Base-by-base conservation (phyloP, 2,329 filamentous ascomycete species). In the Cryphonectria nitschkei region DNA sequence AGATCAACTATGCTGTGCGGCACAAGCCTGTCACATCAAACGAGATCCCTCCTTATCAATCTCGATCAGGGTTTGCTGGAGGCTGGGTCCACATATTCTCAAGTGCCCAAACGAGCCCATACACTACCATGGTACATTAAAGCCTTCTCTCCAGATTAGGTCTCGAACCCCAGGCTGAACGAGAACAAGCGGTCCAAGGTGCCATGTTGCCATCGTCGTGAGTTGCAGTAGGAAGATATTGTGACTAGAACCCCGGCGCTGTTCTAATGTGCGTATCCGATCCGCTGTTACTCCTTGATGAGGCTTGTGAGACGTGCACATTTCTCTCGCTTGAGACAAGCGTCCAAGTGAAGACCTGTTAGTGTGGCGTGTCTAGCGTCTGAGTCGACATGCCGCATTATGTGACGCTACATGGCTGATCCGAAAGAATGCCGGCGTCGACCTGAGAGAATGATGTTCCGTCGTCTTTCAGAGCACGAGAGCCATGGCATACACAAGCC, bases 261-360 rank as follows among this genome's bases (percentile, higher is more conserved):
- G 39, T 69, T 50, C 37, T 69, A 65, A 67, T 70, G 68, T 72
- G 65, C 19, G 39, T 68, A 70, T 70, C 68, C 68, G 70, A 72
- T 70, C 64, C 64, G 64, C 70, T 60, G 68, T 72, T 72, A 56
- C 70, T 68, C 64, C 64, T 56, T 70, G 60, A 65, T 70, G 68
- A 69, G 64, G 70, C 64, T 67, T 65, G 70, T 70, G 68, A 62
- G 69, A 70, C 66, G 65, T 62, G 65, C 62, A 64, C 68, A 68
- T 64, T 65, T 56, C 68, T 14, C 58, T 58, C 29, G 32, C 70
- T 65, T 65, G 70, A 72, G 70, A 70, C 68, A 72, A 56, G 63
- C 41, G 58, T 63, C 63, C 19, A 32, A 56, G n/a, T 29, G 52
- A 56, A 16, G 52, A 29, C 52, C 52, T 56, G 41, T 65, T 16